Evolutionary conservation across 352 stramenopile genomes (phyloP).

Genomic region (Thalassiosira hispida): DNA sequence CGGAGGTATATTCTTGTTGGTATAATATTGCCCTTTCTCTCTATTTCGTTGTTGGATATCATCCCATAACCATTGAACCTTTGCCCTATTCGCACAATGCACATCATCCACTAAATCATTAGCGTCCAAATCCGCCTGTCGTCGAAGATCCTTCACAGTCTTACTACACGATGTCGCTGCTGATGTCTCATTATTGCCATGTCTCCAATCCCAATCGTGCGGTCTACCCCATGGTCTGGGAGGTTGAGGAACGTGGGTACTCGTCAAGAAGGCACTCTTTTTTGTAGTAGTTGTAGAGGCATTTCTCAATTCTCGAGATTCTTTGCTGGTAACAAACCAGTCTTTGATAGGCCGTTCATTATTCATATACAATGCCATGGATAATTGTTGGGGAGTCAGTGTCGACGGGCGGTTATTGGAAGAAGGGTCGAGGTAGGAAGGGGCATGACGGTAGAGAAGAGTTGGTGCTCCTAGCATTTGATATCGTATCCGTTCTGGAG

Average conservation of each 20-base stretch:
- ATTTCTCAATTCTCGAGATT: constrained; percentile 4
- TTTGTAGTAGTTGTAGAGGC: not conserved
- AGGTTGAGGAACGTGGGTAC: constrained; percentile 15
- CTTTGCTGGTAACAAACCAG: constrained; percentile 12
- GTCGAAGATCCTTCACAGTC: not conserved
- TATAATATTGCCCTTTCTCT: not conserved
- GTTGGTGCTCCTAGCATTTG: constrained; percentile 55
- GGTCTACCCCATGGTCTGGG: constrained; percentile 19
- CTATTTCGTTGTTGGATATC: not conserved
- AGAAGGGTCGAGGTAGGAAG: constrained; percentile 40
- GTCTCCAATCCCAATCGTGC: constrained; percentile 23
- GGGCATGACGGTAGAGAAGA: constrained; percentile 50
- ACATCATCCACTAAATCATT: constrained; percentile 19
- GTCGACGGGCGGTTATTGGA: constrained; percentile 20
- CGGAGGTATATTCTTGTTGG: no score
- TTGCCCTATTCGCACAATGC: constrained; percentile 17
- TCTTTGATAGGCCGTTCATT: constrained; percentile 14
- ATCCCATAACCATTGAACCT: constrained; percentile 5
- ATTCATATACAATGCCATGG: constrained; percentile 27
- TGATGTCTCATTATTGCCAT: not conserved
- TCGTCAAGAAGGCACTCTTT: constrained; percentile 11
- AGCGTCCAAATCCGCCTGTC: constrained; percentile 11
- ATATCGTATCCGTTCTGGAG: constrained; percentile 35
- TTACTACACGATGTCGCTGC: not conserved
- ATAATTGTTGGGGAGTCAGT: constrained; percentile 32